These are phyloP conservation scores for Lachancea meyersii DNA, from an alignment of 805 yeast species.

Conservation along the genomic window DNA sequence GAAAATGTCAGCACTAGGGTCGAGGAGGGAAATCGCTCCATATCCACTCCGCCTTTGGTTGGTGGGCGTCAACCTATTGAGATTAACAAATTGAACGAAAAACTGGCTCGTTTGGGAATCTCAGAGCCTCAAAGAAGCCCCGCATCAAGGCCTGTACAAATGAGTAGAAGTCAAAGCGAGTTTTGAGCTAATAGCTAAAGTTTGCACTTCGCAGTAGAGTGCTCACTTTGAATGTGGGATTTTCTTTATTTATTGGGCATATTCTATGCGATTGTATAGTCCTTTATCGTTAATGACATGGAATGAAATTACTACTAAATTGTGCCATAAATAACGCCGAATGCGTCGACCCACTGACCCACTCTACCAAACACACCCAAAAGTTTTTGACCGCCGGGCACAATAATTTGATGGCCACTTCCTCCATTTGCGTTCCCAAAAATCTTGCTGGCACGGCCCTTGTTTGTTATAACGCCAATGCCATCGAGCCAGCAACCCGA, in stretches of 20 bases:
- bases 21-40: neutral
- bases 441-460: constrained; percentile 48
- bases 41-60: constrained; percentile 6
- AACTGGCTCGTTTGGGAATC: constrained; percentile 22
- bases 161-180: constrained; percentile 20
- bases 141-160: constrained; percentile 6
- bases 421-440: constrained; percentile 71
- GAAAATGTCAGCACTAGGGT: neutral
- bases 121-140: constrained; percentile 8
- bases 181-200: neutral
- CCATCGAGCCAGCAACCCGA: constrained; percentile 91
- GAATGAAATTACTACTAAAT: constrained; percentile 3
- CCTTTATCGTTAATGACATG: constrained; percentile 4
- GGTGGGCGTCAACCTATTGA: constrained; percentile 16
- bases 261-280: constrained; percentile 1
- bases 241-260: neutral
- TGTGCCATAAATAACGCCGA: constrained; percentile 57
- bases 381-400: constrained; percentile 57
- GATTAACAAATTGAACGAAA: constrained; percentile 31
- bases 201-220: too few species aligned
- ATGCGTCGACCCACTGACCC: constrained; percentile 65
- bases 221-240: too few species aligned
- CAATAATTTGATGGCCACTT: constrained; percentile 47
- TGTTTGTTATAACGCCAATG: constrained; percentile 59
- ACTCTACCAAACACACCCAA: constrained; percentile 69